These are phyloP conservation scores for Hypoxylon sp. DNA, from an alignment of 2,329 filamentous ascomycete genomes.

Conservation along the genomic window DNA sequence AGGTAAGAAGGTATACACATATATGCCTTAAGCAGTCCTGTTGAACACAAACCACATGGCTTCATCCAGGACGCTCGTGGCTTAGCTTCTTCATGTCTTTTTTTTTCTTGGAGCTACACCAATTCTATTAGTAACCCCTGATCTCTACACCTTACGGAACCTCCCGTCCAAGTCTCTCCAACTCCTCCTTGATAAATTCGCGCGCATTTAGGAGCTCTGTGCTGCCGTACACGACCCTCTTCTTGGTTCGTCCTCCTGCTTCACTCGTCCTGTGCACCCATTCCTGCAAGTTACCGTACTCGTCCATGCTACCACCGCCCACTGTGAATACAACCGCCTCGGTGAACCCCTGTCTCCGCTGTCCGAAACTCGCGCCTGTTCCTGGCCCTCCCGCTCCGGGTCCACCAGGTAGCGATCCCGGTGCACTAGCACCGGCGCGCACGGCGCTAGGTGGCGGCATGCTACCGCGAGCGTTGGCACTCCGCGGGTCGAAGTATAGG, in stretches of 20 bases:
- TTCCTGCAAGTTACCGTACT: slow-evolving; percentile 97
- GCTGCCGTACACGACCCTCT: slow-evolving; percentile 93
- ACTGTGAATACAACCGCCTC: slow-evolving; percentile 96
- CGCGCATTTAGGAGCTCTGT: slow-evolving; percentile 83
- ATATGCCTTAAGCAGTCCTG: not conserved
- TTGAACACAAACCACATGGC: not conserved
- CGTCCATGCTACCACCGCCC: slow-evolving; percentile 97
- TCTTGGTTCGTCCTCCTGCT: slow-evolving; percentile 70
- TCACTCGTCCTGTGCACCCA: slow-evolving; percentile 87
- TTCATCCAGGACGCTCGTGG: not conserved
- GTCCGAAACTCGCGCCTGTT: slow-evolving; percentile 88
- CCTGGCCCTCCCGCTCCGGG: slow-evolving; percentile 69
- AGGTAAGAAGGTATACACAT: not conserved
- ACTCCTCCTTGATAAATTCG: slow-evolving; percentile 75
- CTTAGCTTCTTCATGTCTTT: not conserved
- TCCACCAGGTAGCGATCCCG: slow-evolving; percentile 61
- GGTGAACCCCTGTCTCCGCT: slow-evolving; percentile 88
- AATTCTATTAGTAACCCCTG: not conserved
- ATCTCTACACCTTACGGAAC: slow-evolving; percentile 52
- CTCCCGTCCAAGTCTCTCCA: slow-evolving; percentile 74
- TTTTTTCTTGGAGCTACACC: not conserved
- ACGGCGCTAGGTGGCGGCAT: slow-evolving; percentile 83
- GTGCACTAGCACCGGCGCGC: slow-evolving; percentile 60
- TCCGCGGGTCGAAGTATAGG: slow-evolving; percentile 96
- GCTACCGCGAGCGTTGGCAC: slow-evolving; percentile 90